phyloP scores from a whole-genome alignment of 1,284 basidiomycete species.

The Moesziomyces parantarcticus region DNA sequence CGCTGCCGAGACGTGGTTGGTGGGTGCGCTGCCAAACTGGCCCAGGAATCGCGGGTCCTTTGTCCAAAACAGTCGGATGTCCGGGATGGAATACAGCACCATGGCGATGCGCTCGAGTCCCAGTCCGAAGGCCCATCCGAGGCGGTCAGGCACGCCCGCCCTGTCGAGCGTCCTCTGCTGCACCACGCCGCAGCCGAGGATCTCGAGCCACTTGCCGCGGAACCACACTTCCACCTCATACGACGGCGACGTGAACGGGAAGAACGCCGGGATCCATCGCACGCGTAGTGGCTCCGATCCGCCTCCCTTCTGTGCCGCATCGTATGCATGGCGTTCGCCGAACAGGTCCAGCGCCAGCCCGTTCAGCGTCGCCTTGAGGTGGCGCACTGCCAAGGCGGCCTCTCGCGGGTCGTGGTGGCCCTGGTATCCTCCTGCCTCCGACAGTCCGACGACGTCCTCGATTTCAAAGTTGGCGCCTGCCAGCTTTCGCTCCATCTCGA shows the following conservation, averaged over 20 bases:
- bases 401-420: constrained; percentile 74
- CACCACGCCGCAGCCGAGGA: constrained; percentile 92
- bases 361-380: constrained; percentile 92
- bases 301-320: constrained; percentile 66
- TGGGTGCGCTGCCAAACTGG: constrained; percentile 77
- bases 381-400: constrained; percentile 76
- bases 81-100: constrained; percentile 95
- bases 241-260: constrained; percentile 96
- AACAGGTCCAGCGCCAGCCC: constrained; percentile 86
- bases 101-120: constrained; percentile 98
- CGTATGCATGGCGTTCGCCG: constrained; percentile 67
- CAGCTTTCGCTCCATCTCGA: constrained; percentile 72
- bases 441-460: constrained; percentile 80
- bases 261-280: constrained; percentile 96
- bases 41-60: constrained; percentile 84
- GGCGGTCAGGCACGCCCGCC: constrained; percentile 76
- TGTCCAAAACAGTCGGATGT: constrained; percentile 99
- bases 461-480: constrained; percentile 75
- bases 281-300: constrained; percentile 77
- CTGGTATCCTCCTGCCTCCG: constrained; percentile 83
- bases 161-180: constrained; percentile 86
- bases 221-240: constrained; percentile 98
- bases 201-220: constrained; percentile 95
- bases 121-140: constrained; percentile 98
- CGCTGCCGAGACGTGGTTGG: constrained; percentile 29